A percentile compares a stretch with the other conserved stretches of the same genome.
These are phyloP conservation scores for Tilletia walkeri DNA, from an alignment of 1,284 basidiomycete genomes.

Conservation along the genomic window DNA sequence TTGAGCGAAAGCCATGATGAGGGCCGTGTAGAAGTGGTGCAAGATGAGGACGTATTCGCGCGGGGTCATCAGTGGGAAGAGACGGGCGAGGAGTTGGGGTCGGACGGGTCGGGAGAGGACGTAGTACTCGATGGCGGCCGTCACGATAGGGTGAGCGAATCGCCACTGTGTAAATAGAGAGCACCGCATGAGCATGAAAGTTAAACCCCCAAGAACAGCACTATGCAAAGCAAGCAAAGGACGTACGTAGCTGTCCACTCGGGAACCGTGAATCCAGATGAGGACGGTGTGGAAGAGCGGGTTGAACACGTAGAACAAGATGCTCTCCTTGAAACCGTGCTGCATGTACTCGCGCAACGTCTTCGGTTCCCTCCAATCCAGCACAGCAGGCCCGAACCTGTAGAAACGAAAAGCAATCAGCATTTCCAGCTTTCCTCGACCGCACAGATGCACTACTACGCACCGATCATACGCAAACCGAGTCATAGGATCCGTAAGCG, in stretches of 20 bases:
- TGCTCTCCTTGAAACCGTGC: constrained; percentile 67
- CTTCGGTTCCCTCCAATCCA: constrained; percentile 68
- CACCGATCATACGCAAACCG: constrained; percentile 77
- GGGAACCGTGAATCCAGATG: constrained; percentile 66
- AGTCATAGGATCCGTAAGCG: constrained; percentile 72
- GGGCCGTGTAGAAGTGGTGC: constrained; percentile 72
- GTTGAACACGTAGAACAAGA: constrained; percentile 72
- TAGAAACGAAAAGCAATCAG: neutral
- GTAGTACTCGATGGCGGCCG: constrained; percentile 49
- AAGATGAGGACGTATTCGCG: constrained; percentile 73
- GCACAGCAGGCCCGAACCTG: constrained; percentile 73
- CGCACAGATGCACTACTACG: constrained; percentile 58
- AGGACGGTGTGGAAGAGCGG: constrained; percentile 66
- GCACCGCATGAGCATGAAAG: neutral
- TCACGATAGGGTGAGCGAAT: constrained; percentile 28
- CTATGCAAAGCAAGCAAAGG: constrained; percentile 34
- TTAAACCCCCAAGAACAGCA: neutral
- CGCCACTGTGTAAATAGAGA: constrained; percentile 25
- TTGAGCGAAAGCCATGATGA: constrained; percentile 68
- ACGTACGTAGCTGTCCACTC: constrained; percentile 69
- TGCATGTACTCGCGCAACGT: constrained; percentile 70
- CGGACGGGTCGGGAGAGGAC: constrained; percentile 31
- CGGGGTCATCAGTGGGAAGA: constrained; percentile 68
- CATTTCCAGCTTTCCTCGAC: constrained; percentile 21
- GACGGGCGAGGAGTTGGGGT: constrained; percentile 58